Evolutionary conservation across 768 basidiomycete species (phyloP), one percentile per base, ranked within the genome.

Genomic region (Hygrophorus russula): DNA sequence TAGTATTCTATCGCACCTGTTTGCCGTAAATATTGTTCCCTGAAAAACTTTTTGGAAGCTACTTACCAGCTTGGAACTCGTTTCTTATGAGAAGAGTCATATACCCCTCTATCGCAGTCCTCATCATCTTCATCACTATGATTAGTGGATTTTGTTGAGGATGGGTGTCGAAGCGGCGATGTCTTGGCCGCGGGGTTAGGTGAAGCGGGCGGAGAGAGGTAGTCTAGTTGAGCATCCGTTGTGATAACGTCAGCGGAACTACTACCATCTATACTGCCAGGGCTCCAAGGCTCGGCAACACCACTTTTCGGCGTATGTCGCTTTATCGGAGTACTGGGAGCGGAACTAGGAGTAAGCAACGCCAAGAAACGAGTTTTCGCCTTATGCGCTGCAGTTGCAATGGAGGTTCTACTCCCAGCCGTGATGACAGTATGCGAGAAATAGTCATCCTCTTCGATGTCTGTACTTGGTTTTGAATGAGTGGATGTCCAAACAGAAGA

Each of bases 31-130:
- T 14, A 34, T 24, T 30, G 45, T 36, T 19, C 36, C 41, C 33
- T 35, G 19, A 36, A 36, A 18, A 9, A 11, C 29, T 18, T 9
- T 13, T 35, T 28, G 10, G 42, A 19, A 15, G 15, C 4, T 4
- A 63, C 76, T 38, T 51, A 83, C 87, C 87, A 89, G 58, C 85
- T 86, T 4, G 87, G 87, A 18, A 89, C 87, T 14, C 87, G 78
- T 52, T 77, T 74, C 59, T 90, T 89, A 52, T 74, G 67, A 8
- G 86, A 89, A 19, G 82, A 78, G 59, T 90, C 87, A 53, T 88
- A 89, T 2, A 84, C 78, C 13, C 80, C 82, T 52, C 69, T 71
- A 33, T 74, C 74, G 27, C 69, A 70, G 1, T 60, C 58, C 28
- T 62, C 60, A 19, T 64, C 60, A 3, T 63, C 60, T 20, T 61